These are phyloP conservation scores for Fraxinus sp. DNA, from an alignment of 305 asterid species.

Conservation along the genomic window DNA sequence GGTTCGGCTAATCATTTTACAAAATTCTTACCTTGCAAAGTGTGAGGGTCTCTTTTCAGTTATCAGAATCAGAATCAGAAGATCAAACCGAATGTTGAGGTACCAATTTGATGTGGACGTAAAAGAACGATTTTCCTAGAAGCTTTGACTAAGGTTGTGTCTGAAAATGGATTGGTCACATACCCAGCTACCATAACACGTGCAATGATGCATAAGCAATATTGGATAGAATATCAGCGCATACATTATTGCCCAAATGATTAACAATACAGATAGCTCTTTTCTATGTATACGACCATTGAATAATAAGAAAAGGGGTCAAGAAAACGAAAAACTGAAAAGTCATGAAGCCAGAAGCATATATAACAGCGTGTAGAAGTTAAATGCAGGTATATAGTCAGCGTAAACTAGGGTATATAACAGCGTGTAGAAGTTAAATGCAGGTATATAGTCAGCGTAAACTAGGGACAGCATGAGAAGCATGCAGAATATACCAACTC, in stretches of 20 bases:
- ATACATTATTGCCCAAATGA: neutral
- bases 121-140: neutral
- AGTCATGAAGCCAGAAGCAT: neutral
- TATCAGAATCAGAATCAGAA: neutral
- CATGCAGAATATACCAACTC: conserved; percentile 9
- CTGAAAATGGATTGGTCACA: neutral
- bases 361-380: neutral
- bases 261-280: neutral
- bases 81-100: neutral
- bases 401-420: conserved; percentile 6
- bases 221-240: neutral
- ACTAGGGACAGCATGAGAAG: neutral
- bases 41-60: neutral
- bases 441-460: too few species aligned
- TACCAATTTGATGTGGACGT: neutral
- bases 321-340: neutral
- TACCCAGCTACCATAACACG: neutral
- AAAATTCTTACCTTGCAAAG: neutral
- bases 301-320: neutral
- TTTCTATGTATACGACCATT: neutral
- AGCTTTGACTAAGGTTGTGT: neutral
- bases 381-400: conserved; percentile 14
- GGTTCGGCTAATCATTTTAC: neutral
- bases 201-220: neutral
- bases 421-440: too few species aligned